Percentiles rank a stretch among this genome's conserved stretches.
phyloP scores from a whole-genome alignment of 352 stramenopile species.

The Thalassiosira ordinaria region DNA sequence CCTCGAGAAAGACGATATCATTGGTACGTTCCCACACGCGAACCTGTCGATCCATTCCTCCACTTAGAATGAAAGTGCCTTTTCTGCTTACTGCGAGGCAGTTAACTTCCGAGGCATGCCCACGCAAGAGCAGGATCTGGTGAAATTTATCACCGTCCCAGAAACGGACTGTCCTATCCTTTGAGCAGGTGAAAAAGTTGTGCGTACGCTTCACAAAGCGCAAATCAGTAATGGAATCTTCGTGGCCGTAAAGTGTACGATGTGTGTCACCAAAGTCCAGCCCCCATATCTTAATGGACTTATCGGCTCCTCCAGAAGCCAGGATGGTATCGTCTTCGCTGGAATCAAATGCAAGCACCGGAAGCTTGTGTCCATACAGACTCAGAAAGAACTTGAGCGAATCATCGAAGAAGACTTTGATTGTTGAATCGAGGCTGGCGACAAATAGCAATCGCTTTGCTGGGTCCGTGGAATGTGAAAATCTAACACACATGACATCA shows the following conservation, averaged over 20 bases:
- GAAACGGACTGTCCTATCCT: slow-evolving; percentile 97
- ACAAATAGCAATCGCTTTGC: slow-evolving; percentile 85
- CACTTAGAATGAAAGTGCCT: slow-evolving; percentile 94
- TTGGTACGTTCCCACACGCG: slow-evolving; percentile 97
- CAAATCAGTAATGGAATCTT: slow-evolving; percentile 97
- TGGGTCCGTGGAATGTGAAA: slow-evolving; percentile 91
- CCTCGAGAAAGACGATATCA: slow-evolving; percentile 97
- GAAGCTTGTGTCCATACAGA: slow-evolving; percentile 99
- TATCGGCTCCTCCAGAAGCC: slow-evolving; percentile 97
- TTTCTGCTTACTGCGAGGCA: slow-evolving; percentile 88
- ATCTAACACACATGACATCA: slow-evolving; percentile 97
- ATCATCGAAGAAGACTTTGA: slow-evolving; percentile 99
- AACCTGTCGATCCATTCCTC: slow-evolving; percentile 96
- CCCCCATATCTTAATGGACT: slow-evolving; percentile 99
- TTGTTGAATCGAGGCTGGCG: slow-evolving; percentile 91
- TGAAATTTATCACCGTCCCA: slow-evolving; percentile 99
- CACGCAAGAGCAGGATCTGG: slow-evolving; percentile 89
- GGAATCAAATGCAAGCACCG: slow-evolving; percentile 97
- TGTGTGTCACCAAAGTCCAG: slow-evolving; percentile 99
- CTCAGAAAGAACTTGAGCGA: slow-evolving; percentile 99
- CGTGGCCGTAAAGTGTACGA: slow-evolving; percentile 97
- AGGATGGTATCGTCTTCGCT: slow-evolving; percentile 97
- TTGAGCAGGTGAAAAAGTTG: slow-evolving; percentile 98
- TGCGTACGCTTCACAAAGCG: slow-evolving; percentile 94
- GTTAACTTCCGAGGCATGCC: slow-evolving; percentile 88